Base-by-base conservation (phyloP, 1,139 yeast genomes). In the Suhomyces maxii region DNA sequence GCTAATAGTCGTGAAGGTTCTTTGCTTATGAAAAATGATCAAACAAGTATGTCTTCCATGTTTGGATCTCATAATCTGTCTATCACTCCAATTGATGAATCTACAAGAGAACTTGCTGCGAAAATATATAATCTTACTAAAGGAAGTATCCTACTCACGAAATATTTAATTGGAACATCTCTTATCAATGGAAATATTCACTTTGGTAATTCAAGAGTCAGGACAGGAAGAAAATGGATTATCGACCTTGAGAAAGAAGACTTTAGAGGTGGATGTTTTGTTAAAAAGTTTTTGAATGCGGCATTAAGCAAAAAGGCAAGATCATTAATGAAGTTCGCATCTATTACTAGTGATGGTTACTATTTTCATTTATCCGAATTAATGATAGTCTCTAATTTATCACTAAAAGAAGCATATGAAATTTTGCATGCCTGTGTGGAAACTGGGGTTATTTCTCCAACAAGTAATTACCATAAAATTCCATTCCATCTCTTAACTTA, bases 331-430 rank as follows among this genome's bases (percentile, higher is more conserved):
- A 68, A 72, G 40, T 70, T 64, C 53, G 82, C 82, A 1, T 72
- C 80, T 1, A 69, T 81, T 26, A 67, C 76, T 13, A 65, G 74
- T 40, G 65, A 50, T n/a, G 65, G 76, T 18, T 69, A 71, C 33
- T 61, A 69, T 6, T 79, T 80, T 53, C 66, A 71, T 10, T 59
- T 80, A 28, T 66, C 69, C 7, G 82, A 77, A 44, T 58, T 80
- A 37, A 63, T 69, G 41, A 60, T 69, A 11, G 80, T 74, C 2
- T 62, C 78, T 2, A 65, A 65, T 2, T 56, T 63, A 28, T 58
- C 79, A 0, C 53, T 61, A 52, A 61, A 39, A 34, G 60, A 53
- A 26, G 59, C 63, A 1, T 60, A 59, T 40, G 53, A 56, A 32
- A 60, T 73, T 6, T 48, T 79, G 8, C 69, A 66, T 34, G 55